These are phyloP conservation scores for Pontederia crassipes DNA, from an alignment of 176 grass and related monocot species.

Conservation along the genomic window DNA sequence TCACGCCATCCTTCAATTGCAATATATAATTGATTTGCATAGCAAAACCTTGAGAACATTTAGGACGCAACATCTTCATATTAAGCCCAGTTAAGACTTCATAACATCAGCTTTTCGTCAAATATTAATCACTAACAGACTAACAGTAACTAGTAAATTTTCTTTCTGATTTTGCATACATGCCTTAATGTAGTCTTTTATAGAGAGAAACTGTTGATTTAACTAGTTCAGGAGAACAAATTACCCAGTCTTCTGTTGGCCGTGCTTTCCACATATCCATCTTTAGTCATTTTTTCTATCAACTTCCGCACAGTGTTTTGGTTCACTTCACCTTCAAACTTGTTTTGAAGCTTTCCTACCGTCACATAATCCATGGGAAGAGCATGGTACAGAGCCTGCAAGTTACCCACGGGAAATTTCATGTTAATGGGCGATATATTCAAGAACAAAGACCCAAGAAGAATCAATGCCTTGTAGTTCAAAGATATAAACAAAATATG, in stretches of 20 bases:
- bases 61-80: no score
- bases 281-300: constrained; percentile 90
- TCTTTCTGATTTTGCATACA: no score
- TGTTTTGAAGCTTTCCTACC: constrained; percentile 72
- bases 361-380: constrained; percentile 95
- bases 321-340: constrained; percentile 68
- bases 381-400: constrained; percentile 73
- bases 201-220: no score
- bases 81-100: no score
- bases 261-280: constrained; percentile 79
- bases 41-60: no score
- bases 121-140: no score
- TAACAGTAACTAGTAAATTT: no score
- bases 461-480: background rate
- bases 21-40: no score
- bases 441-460: constrained; percentile 7
- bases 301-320: constrained; percentile 61
- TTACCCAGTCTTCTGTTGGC: constrained; percentile 83
- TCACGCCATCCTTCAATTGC: no score
- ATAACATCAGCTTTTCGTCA: no score
- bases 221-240: background rate
- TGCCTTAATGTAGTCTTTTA: no score
- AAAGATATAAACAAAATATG: constrained; percentile 2
- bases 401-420: constrained; percentile 5
- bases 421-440: constrained; percentile 7